These are phyloP conservation scores for Fusarium verrucosum DNA, from an alignment of 2,329 filamentous ascomycete genomes.

Conservation along the genomic window DNA sequence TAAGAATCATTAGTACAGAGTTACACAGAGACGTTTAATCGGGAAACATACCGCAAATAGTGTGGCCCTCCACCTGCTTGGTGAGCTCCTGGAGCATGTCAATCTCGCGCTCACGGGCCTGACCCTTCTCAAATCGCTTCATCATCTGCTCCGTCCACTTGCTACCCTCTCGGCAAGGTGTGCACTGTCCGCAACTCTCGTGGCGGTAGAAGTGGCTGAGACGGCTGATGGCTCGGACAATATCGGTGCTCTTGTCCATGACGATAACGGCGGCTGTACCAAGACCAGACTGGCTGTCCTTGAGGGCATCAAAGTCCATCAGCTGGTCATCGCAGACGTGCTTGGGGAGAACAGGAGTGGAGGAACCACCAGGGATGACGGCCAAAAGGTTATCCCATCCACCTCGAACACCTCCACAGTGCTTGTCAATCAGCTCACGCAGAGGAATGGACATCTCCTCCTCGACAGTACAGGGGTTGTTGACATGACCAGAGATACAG, in stretches of 20 bases:
- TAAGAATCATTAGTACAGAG: conserved; percentile 51
- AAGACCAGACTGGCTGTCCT: conserved; percentile 96
- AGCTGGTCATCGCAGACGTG: conserved; percentile 90
- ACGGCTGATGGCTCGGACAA: conserved; percentile 91
- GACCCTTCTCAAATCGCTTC: conserved; percentile 91
- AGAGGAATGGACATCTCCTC: conserved; percentile 99
- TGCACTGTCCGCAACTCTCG: conserved; percentile 98
- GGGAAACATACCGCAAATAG: conserved; percentile 82
- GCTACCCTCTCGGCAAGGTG: conserved; percentile 97
- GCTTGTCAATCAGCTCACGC: conserved; percentile 94
- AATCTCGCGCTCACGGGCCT: conserved; percentile 90
- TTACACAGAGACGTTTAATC: neutral
- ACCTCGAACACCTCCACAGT: conserved; percentile 95
- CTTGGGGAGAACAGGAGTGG: conserved; percentile 94
- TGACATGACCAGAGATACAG: conserved; percentile 98
- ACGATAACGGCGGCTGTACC: conserved; percentile 98
- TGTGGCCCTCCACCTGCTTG: conserved; percentile 99
- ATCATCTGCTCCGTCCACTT: conserved; percentile 99
- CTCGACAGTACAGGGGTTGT: conserved; percentile 97
- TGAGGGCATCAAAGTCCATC: conserved; percentile 99
- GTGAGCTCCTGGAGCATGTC: conserved; percentile 99
- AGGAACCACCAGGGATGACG: conserved; percentile 95
- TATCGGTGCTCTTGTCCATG: conserved; percentile 98
- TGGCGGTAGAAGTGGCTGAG: conserved; percentile 98
- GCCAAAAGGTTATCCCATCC: conserved; percentile 98